These are phyloP conservation scores for Lasiosphaeriaceae sp. DNA, from an alignment of 495 filamentous ascomycete genomes.

Conservation along the genomic window DNA sequence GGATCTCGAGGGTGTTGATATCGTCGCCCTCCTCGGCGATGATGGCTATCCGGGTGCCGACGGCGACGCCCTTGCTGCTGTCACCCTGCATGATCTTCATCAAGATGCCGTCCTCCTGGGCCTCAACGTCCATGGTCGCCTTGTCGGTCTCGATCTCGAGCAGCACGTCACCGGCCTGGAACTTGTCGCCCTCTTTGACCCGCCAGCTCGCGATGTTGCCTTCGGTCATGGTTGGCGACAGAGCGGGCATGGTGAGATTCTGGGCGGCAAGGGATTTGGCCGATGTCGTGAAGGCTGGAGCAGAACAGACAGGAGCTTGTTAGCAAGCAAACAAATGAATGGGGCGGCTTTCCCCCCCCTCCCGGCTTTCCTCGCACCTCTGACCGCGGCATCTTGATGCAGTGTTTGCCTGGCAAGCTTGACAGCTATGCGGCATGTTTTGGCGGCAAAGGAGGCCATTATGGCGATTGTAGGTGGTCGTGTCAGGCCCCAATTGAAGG, in stretches of 20 bases:
- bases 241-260: slow-evolving; percentile 81
- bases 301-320: neutral
- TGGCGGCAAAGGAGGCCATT: slow-evolving; percentile 52
- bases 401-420: slow-evolving; percentile 45
- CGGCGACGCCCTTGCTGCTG: slow-evolving; percentile 65
- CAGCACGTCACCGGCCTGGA: slow-evolving; percentile 72
- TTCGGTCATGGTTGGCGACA: slow-evolving; percentile 85
- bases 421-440: slow-evolving; percentile 46
- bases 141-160: slow-evolving; percentile 88
- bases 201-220: slow-evolving; percentile 76
- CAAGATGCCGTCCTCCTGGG: slow-evolving; percentile 74
- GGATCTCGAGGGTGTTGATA: slow-evolving; percentile 62
- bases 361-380: slow-evolving; percentile 36
- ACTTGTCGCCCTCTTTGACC: slow-evolving; percentile 74
- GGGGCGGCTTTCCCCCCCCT: neutral
- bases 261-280: slow-evolving; percentile 59
- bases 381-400: slow-evolving; percentile 43
- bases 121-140: slow-evolving; percentile 87
- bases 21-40: slow-evolving; percentile 74
- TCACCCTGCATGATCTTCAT: slow-evolving; percentile 72
- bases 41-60: slow-evolving; percentile 72
- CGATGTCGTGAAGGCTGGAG: slow-evolving; percentile 59
- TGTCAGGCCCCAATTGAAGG: slow-evolving; percentile 8
- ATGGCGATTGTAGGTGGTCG: slow-evolving; percentile 17
- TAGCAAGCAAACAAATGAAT: neutral